Conservation (phyloP, 2,329 filamentous ascomycete genomes). For the Aureobasidium uvarum region DNA sequence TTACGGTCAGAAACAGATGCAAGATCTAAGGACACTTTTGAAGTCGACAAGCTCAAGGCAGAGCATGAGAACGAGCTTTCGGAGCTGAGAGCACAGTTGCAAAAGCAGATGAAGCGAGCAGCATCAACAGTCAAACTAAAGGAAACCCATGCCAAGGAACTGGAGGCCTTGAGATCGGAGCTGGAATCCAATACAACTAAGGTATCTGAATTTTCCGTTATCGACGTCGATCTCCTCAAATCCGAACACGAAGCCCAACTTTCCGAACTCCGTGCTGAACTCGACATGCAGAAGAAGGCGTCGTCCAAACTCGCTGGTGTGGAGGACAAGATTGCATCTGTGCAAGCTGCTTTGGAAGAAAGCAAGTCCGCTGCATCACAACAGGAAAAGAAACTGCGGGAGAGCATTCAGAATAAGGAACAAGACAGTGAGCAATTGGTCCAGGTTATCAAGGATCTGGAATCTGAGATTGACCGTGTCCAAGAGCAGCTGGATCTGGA, state of each 20-base stretch:
- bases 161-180: constrained; percentile 32
- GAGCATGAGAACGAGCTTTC: constrained; percentile 4
- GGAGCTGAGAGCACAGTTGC: constrained; percentile 13
- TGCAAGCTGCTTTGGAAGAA: constrained; percentile 36
- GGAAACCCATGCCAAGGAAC: constrained; percentile 31
- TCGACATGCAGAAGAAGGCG: constrained; percentile 33
- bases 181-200: constrained; percentile 29
- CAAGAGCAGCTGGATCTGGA: constrained; percentile 32
- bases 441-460: constrained; percentile 37
- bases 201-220: constrained; percentile 25
- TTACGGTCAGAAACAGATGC: neutral
- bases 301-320: constrained; percentile 34
- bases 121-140: constrained; percentile 26
- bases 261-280: constrained; percentile 32
- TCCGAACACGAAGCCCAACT: constrained; percentile 32
- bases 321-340: constrained; percentile 37
- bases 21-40: neutral
- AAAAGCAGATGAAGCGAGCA: constrained; percentile 7
- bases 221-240: constrained; percentile 28
- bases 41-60: constrained; percentile 15
- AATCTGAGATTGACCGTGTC: constrained; percentile 39
- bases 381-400: constrained; percentile 36
- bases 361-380: constrained; percentile 33
- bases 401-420: constrained; percentile 36
- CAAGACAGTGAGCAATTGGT: constrained; percentile 36